Evolutionary conservation across 257 asterid species (phyloP), one percentile per base, ranked within the genome.

Genomic region (Paraleonurus japonicus): DNA sequence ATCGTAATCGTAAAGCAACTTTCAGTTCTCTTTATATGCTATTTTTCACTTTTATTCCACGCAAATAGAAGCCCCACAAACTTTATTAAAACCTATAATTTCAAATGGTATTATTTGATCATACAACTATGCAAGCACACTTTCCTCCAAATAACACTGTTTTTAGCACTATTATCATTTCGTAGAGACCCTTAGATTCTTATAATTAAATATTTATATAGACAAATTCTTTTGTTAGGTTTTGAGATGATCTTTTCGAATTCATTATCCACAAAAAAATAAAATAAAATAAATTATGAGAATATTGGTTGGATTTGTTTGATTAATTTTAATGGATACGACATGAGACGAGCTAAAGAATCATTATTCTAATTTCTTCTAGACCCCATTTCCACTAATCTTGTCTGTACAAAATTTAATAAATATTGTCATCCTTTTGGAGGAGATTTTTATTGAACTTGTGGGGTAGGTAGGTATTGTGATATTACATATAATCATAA

Each of bases 1-100:
- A 69, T 79, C 80, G 80, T 82, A 76, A 76, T 73, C 63, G 63
- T 73, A 69, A 82, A 79, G 81, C 75, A 60, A 33, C 75, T 66
- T 81, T 63, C 6, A 27, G 17, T 41, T 26, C 4, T 15, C 8
- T 28, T 23, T 61, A 16, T 15, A 54, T 71, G 23, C 60, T 32
- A 41, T 28, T 53, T 65, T 70, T 48, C 70, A 19, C 79, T 80
- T 75, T 61, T 10, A 48, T 41, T 59, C 51, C 43, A 43, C 39
- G 60, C 50, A 35, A 67, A 61, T 60, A 2, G n/a, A 50, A 65
- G 33, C 45, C 73, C 69, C 62, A 68, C 61, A n/a, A 58, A 27
- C 61, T 70, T 57, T 67, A 61, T 20, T 67, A 67, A 76, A 16
- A 28, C 51, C 20, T 16, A 27, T 27, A 16, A 58, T 59, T 59